These are phyloP conservation scores for Corynascus novoguineensis DNA, from an alignment of 495 filamentous ascomycete species.

Conservation along the genomic window DNA sequence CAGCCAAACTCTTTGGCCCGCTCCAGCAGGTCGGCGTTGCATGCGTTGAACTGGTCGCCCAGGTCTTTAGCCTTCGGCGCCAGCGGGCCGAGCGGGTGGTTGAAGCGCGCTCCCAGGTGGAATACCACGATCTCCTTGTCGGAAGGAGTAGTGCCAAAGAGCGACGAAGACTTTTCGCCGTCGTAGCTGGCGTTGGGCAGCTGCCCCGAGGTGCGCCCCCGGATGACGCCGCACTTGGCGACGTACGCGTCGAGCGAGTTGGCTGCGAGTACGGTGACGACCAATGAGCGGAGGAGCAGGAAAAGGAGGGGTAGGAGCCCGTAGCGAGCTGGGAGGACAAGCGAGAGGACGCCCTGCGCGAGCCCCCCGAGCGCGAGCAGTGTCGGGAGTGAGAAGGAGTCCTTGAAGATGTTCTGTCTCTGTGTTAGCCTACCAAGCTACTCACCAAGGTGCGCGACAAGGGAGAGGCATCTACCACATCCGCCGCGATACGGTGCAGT, in stretches of 20 bases:
- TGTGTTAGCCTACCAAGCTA: neutral
- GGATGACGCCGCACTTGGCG: neutral
- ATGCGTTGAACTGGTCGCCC: slow-evolving; percentile 22
- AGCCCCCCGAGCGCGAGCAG: slow-evolving; percentile 44
- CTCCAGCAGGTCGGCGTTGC: slow-evolving; percentile 2
- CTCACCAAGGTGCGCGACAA: too few relatives aligned
- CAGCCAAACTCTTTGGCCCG: slow-evolving; percentile 33
- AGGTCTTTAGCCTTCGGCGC: slow-evolving; percentile 29
- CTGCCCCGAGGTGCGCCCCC: slow-evolving; percentile 7
- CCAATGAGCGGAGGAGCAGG: slow-evolving; percentile 29
- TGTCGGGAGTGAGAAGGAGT: slow-evolving; percentile 33
- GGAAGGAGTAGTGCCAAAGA: slow-evolving; percentile 1
- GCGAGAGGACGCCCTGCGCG: slow-evolving; percentile 33
- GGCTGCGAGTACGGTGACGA: slow-evolving; percentile 23
- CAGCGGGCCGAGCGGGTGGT: slow-evolving; percentile 33
- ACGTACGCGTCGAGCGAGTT: neutral
- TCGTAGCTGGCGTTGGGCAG: slow-evolving; percentile 8
- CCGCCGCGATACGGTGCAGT: neutral
- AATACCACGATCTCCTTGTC: slow-evolving; percentile 18
- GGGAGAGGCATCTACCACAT: too few relatives aligned
- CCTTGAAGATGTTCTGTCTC: slow-evolving; percentile 11
- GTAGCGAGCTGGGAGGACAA: slow-evolving; percentile 34
- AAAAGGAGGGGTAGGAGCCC: slow-evolving; percentile 33
- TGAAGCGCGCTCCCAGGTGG: slow-evolving; percentile 26
- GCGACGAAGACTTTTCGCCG: slow-evolving; percentile 1